phyloP scores from a whole-genome alignment of 345 rosid genomes.

The thale cress (Arabidopsis thaliana) region TAIR10.1 NC_003071.7:10575001-10575500 shows the following conservation, averaged over 20 bases:
- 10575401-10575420: conserved; percentile 83
- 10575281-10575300: conserved; percentile 94
- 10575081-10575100: conserved; percentile 38
- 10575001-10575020: neutral
- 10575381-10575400: conserved; percentile 69
- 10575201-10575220: conserved; percentile 8
- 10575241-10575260: conserved; percentile 49
- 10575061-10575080: conserved; percentile 31
- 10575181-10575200: conserved; percentile 27
- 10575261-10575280: conserved; percentile 50
- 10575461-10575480: conserved; percentile 8
- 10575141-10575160: conserved; percentile 18
- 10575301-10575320: conserved; percentile 87
- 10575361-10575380: conserved; percentile 81
- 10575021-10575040: conserved; percentile 25
- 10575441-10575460: neutral
- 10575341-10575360: conserved; percentile 90
- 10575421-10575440: conserved; percentile 83
- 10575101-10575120: neutral
- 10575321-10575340: conserved; percentile 84
- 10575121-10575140: conserved; percentile 25
- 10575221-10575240: conserved; percentile 45
- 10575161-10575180: conserved; percentile 37
- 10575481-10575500: neutral
- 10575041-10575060: conserved; percentile 40